A percentile compares a stretch with the other conserved stretches of the same genome.
These are phyloP conservation scores for Parietichytrium sp. DNA, from an alignment of 108 stramenopile genomes.

Conservation along the genomic window DNA sequence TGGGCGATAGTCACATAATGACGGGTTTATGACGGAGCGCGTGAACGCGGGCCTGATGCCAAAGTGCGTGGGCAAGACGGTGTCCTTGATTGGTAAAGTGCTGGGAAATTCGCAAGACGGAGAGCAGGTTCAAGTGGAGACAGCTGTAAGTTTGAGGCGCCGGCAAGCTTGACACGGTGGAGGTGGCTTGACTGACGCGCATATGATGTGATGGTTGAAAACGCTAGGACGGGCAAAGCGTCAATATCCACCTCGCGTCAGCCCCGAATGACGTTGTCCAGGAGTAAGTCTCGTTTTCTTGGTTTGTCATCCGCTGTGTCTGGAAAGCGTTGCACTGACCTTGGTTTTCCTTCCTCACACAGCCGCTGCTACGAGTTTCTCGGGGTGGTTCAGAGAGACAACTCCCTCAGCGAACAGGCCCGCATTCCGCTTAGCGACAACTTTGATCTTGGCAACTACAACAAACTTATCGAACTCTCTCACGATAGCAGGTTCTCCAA, in stretches of 20 bases:
- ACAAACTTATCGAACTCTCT: not conserved
- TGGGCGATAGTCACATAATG: too few species aligned
- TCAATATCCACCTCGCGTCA: too few species aligned
- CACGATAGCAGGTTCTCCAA: not conserved
- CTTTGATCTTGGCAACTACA: constrained; percentile 21
- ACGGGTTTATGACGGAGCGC: too few species aligned
- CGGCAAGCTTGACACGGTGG: too few species aligned
- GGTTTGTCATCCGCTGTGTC: too few species aligned
- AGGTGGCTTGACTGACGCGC: too few species aligned
- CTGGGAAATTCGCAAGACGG: not conserved
- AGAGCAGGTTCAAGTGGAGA: constrained; percentile 11
- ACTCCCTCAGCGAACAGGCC: not conserved
- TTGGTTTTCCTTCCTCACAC: not conserved
- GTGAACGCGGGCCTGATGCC: constrained; percentile 12
- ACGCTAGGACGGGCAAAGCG: too few species aligned
- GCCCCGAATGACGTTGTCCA: too few species aligned
- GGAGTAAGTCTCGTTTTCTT: too few species aligned
- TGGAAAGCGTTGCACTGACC: constrained; percentile 27
- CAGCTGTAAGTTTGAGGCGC: too few species aligned
- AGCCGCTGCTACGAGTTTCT: not conserved
- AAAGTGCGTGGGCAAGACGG: constrained; percentile 22
- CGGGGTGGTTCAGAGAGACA: not conserved
- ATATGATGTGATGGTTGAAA: too few species aligned
- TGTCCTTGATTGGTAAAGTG: not conserved
- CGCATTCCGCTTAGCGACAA: constrained; percentile 27